Evolutionary conservation across 23 red algal species (phyloP), one percentile per base, ranked within the genome.

Genomic region (Gracilariopsis chorda): DNA sequence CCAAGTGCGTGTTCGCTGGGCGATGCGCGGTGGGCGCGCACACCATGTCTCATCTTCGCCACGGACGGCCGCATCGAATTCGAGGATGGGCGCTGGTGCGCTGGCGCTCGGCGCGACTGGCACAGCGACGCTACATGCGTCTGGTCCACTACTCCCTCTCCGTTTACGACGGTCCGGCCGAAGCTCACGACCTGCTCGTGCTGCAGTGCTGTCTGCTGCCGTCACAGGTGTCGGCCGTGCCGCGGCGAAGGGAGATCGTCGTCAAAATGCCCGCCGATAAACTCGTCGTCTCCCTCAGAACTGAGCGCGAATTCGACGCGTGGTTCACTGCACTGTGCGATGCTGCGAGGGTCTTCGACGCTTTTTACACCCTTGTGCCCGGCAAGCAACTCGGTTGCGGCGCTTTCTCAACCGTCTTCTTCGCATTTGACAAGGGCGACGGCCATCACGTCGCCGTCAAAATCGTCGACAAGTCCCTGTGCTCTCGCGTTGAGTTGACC

Each of bases 371-470:
- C 13, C 69, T 95, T 23, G 86, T 77, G 0, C 40, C 64, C 25
- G 80, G 55, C 30, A 75, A 76, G 19, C 51, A 63, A 56, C 48
- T 95, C 7, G 93, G 93, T 16, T 53, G 57, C 8, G 93, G 93
- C 70, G 93, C 93, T 0, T 95, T 95, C 83, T 82, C 84, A 34
- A 80, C 70, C 36, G 93, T 95, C 39, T 80, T 70, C 17, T 85
- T 80, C 20, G 93, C 78, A 24, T 80, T 65, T 52, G 82, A 80
- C 36, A 64, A 76, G 21, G 48, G 80, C 14, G 76, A 85, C 41
- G 93, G 84, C 3, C 49, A 91, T 37, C 77, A 84, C 34, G 94
- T 96, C 62, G 94, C 94, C 34, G 60, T 96, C 28, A 96, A 96
- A 56, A 39, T 86, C 44, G 88, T 96, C 60, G 83, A 88, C 39